Base-by-base conservation (phyloP, 768 basidiomycete species). In the Pholiota conissans region DNA sequence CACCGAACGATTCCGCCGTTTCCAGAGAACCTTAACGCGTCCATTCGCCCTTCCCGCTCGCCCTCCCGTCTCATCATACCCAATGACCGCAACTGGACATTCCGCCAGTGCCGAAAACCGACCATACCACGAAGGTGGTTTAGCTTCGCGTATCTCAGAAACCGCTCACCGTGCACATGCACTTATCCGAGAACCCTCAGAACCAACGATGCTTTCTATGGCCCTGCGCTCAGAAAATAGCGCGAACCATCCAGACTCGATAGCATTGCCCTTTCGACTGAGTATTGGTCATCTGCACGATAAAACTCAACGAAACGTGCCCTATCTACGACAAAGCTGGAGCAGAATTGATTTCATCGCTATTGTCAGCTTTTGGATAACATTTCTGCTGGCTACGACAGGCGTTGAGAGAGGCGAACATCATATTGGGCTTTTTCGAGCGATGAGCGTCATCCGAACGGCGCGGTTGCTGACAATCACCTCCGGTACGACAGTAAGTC, bases 241-340 rank as follows among this genome's bases (percentile, higher is more conserved):
- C 16, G 51, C 55, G 14, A 24, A 55, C 6, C 52, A 67, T 49
- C 65, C 77, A 0, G 80, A 82, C 49, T 66, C 73, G 8, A 71
- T 82, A n/a, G 71, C 84, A 2, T 78, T 88, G 8, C 87, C 88
- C 0, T 89, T 89, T 65, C 78, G 80, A 24, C 70, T 89, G 39
- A 84, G 82, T 64, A 72, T 90, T n/a, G 73, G 73, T 16, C 73
- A 82, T 59, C 73, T 81, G 0, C 82, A 79, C 59, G 76, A 81
- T 53, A 84, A 84, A 61, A 80, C 84, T n/a, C 73, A 74, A 26
- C 77, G 85, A 30, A 87, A 89, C 61, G 78, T 95, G 2, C 95
- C 96, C 0, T 98, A 93, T 69, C 79, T 98, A 1, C 82, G 96
- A 8, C 94, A 98, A 66, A 91, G 90, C 55, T 98, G 95, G 95